A percentile compares a stretch with the other conserved stretches of the same genome.
Conservation (phyloP, 805 yeast genomes). For the Helenozyma rhizophorensis region DNA sequence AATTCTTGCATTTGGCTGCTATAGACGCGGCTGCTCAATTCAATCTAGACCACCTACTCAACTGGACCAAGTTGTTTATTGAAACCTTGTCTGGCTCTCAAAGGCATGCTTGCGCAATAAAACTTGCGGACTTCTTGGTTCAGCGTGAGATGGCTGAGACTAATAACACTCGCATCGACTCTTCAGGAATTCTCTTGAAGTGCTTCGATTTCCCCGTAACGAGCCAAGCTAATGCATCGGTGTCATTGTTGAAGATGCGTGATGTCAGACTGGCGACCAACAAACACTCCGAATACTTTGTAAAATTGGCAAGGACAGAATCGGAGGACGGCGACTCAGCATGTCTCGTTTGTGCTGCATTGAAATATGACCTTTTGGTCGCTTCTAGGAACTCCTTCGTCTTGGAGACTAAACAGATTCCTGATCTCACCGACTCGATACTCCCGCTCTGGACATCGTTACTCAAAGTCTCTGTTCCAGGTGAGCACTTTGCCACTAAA, state of each 20-base stretch:
- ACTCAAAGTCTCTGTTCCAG: slow-evolving; percentile 6
- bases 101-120: slow-evolving; percentile 48
- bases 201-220: slow-evolving; percentile 16
- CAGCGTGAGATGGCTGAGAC: slow-evolving; percentile 12
- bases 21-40: slow-evolving; percentile 11
- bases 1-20: slow-evolving; percentile 22
- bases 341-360: slow-evolving; percentile 8
- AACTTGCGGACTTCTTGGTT: slow-evolving; percentile 46
- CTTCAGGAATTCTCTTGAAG: slow-evolving; percentile 10
- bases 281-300: slow-evolving; percentile 32
- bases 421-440: slow-evolving; percentile 9
- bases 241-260: slow-evolving; percentile 37
- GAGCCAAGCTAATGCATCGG: slow-evolving; percentile 21
- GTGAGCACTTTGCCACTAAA: slow-evolving; percentile 7
- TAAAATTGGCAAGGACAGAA: slow-evolving; percentile 15
- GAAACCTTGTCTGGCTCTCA: slow-evolving; percentile 45
- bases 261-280: slow-evolving; percentile 49
- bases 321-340: slow-evolving; percentile 1
- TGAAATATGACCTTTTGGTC: slow-evolving; percentile 17
- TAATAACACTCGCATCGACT: slow-evolving; percentile 1
- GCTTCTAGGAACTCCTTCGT: slow-evolving; percentile 10
- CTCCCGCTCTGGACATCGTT: slow-evolving; percentile 10
- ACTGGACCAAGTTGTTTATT: slow-evolving; percentile 52
- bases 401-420: slow-evolving; percentile 9
- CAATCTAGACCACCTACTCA: slow-evolving; percentile 36